phyloP scores from a whole-genome alignment of 164 flowering plant genomes.

The Cinnamomum micranthum region DNA sequence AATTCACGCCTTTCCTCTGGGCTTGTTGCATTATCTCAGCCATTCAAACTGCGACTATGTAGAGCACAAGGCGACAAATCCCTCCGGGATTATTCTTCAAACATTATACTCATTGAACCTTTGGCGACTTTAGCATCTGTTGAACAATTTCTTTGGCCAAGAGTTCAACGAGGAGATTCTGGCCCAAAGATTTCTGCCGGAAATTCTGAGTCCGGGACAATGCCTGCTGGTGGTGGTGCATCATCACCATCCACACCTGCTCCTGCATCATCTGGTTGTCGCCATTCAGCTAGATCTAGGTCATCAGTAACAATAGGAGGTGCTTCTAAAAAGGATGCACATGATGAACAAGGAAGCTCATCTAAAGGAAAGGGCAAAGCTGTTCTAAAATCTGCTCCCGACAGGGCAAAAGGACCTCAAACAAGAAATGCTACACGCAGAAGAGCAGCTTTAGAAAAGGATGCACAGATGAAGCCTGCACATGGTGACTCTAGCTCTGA shows the following conservation, averaged over 20 bases:
- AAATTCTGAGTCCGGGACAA: slow-evolving; percentile 59
- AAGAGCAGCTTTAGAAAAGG: slow-evolving; percentile 76
- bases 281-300: slow-evolving; percentile 83
- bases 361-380: slow-evolving; percentile 97
- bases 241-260: slow-evolving; percentile 63
- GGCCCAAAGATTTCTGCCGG: slow-evolving; percentile 63
- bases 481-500: slow-evolving; percentile 77
- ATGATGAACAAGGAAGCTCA: slow-evolving; percentile 56
- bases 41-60: slow-evolving; percentile 91
- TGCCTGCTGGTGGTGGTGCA: slow-evolving; percentile 55
- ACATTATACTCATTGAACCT: slow-evolving; percentile 91
- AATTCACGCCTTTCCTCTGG: slow-evolving; percentile 84
- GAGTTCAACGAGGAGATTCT: slow-evolving; percentile 79
- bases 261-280: slow-evolving; percentile 59
- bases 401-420: slow-evolving; percentile 73
- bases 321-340: slow-evolving; percentile 52
- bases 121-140: slow-evolving; percentile 94
- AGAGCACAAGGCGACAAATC: slow-evolving; percentile 87
- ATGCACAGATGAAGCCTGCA: slow-evolving; percentile 57
- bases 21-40: slow-evolving; percentile 83
- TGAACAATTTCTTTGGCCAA: slow-evolving; percentile 96
- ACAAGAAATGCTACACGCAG: slow-evolving; percentile 86
- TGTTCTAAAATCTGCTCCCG: slow-evolving; percentile 71
- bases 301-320: slow-evolving; percentile 62
- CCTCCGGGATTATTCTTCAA: slow-evolving; percentile 96